Evolutionary conservation across 2,329 filamentous ascomycete genomes (phyloP), one percentile per base, ranked within the genome.

Genomic region (Aspergillus amoenus): DNA sequence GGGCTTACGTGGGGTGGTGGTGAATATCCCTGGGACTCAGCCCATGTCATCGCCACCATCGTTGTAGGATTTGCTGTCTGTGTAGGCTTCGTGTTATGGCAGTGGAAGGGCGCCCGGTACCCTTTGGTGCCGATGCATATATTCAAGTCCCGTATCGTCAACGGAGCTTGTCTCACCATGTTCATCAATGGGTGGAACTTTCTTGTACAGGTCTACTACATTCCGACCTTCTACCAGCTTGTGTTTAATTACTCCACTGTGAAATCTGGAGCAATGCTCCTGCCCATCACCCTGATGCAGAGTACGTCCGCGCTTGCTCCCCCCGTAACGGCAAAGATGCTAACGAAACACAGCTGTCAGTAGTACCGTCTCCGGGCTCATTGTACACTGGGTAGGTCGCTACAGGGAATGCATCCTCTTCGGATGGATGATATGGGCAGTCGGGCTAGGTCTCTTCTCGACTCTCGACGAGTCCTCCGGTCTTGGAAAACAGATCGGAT

Each of bases 191-290:
- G 82, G 3, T 84, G 82, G 82, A 84, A 84, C 61, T 84, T 84
- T 55, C 73, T 84, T 22, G 78, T 82, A n/a, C 82, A 84, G 59
- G 68, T 86, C 2, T 88, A 86, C 68, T 87, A 83, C 62, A 73
- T 88, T 3, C 84, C 85, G 0, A 76, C 86, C 0, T 88, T 85
- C 65, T 83, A 83, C 44, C 84, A 87, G 65, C 82, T 85, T 53
- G 82, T 81, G 1, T 76, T 79, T 21, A 69, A 71, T 17, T 74
- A 75, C 47, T 74, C 71, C 2, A 73, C 78, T 0, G 61, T 80
- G 1, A 73, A 72, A 17, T 81, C 84, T 0, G 84, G 82, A 0
- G 73, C 76, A 2, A 73, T 84, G 47, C 73, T 80, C 3, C 71
- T 84, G 11, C 78, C 82, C 0, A 73, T 86, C 32, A 78, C 82